These are phyloP conservation scores for Kodamaea kakaduensis DNA, from an alignment of 805 yeast genomes.

Conservation along the genomic window DNA sequence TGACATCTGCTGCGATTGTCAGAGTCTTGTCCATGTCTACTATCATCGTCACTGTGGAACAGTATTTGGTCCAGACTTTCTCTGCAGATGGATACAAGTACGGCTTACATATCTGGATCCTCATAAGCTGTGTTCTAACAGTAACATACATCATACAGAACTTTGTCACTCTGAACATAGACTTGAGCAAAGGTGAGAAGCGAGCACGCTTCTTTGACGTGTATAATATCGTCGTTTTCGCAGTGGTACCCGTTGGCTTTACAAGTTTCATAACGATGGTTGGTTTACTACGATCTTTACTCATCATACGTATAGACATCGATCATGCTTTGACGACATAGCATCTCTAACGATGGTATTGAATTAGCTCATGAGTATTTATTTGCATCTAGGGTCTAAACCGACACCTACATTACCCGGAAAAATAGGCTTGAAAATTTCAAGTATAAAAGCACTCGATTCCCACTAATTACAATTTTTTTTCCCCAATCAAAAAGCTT, in stretches of 20 bases:
- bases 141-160: conserved; percentile 78
- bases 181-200: conserved; percentile 40
- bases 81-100: conserved; percentile 65
- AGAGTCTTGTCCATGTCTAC: conserved; percentile 82
- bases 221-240: conserved; percentile 87
- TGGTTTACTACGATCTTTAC: conserved; percentile 68
- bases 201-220: conserved; percentile 73
- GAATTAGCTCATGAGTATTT: no score
- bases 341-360: neutral
- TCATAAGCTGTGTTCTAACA: conserved; percentile 82
- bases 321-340: conserved; percentile 17
- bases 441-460: conserved; percentile 13
- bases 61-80: conserved; percentile 60
- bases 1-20: conserved; percentile 81
- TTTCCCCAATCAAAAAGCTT: conserved; percentile 54
- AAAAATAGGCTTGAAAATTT: no score
- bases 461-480: no score
- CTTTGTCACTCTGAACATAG: conserved; percentile 76
- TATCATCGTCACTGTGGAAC: conserved; percentile 65
- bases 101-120: conserved; percentile 85
- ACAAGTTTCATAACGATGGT: conserved; percentile 93
- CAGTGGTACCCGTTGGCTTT: conserved; percentile 96
- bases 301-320: conserved; percentile 68
- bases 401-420: conserved; percentile 8
- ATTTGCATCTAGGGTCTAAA: conserved; percentile 4